Base-by-base conservation (phyloP, 2,329 filamentous ascomycete species). In the Paraconiothyrium brasiliense region DNA sequence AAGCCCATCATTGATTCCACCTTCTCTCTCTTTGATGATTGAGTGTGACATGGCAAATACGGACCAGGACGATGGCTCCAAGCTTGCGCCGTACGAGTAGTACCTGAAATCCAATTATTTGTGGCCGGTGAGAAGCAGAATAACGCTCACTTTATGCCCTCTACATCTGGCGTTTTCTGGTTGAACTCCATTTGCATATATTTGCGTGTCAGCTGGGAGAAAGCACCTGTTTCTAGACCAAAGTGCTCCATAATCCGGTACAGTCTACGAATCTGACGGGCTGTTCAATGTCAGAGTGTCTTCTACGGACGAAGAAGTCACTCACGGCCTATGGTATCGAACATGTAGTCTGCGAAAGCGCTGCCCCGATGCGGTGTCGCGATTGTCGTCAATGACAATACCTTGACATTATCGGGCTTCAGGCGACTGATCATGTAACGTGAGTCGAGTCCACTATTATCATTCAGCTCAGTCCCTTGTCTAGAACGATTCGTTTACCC, bases 341-440 rank as follows among this genome's bases (percentile, higher is more conserved):
- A 83, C 61, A 88, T 79, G 72, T 87, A 87, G 73, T 90, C 87
- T 46, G 87, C 87, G 64, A 89, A 86, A 6, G 86, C 82, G 30
- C 86, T 88, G 4, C 87, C 86, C 76, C 84, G 77, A 77, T 90
- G 87, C 0, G 87, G 87, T 14, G 85, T 86, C 2, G 87, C 86
- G 60, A 90, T 84, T 0, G 87, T 89, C 0, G 87, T 89, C 66
- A 90, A 74, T 0, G 87, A 89, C 41, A 93, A 84, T 61, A 97
- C 91, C 73, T 92, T 92, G 66, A 97, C 92, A 54, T 89, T 86
- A 3, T 80, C 79, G 10, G 86, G 86, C 54, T 83, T 81, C 24
- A 89, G 76, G 46, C 79, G 82, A 61, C 85, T 88, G 67, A 90
- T 87, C 85, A 90, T 88, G 67, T 88, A 88, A 60, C 87, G 82